Evolutionary conservation across 345 rosid genomes (phyloP), one percentile per base, ranked within the genome.

Genomic region (Erucastrum elatum): DNA sequence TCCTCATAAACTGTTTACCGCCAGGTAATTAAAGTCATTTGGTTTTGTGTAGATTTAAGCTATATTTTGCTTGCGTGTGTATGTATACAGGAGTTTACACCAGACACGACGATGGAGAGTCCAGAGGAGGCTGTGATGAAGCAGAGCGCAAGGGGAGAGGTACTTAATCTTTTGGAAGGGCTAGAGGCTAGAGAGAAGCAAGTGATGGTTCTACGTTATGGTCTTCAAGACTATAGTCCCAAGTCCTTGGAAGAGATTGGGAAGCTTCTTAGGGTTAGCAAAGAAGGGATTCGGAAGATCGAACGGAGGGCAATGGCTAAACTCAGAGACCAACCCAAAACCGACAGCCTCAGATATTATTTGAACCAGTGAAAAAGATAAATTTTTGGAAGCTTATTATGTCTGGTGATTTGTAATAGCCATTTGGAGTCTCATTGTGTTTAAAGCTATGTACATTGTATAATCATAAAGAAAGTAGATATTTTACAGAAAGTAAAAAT

Each of bases 221-320:
- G 95, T 58, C 81, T 94, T 56, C 66, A 71, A 25, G 88, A 83
- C 74, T 76, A 85, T 30, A 88, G 70, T 71, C 88, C 91, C 0
- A 85, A 77, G 87, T 89, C 98, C 2, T 88, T 94, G 0, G 95
- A 85, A 82, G 94, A 91, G 87, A 90, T 87, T 33, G 97, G 97
- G 51, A 87, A 79, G 86, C 68, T 75, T 25, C 84, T 89, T 68
- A 75, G 67, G 3, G 94, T 91, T 34, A 94, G 95, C 87, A 93
- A 93, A 84, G 95, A 93, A 78, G 90, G 97, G 95, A 87, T 91
- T 59, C 83, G 97, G 81, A 86, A 77, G 81, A 82, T 90, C 31
- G 90, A 93, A 87, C 84, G 84, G 79, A 86, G 87, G 84, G 95
- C 88, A 21, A 76, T 88, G 81, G 74, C 77, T 11, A 87, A 87